Evolutionary conservation across 495 filamentous ascomycete species (phyloP), one percentile per base, ranked within the genome.

Genomic region (Lindgomyces ingoldianus): DNA sequence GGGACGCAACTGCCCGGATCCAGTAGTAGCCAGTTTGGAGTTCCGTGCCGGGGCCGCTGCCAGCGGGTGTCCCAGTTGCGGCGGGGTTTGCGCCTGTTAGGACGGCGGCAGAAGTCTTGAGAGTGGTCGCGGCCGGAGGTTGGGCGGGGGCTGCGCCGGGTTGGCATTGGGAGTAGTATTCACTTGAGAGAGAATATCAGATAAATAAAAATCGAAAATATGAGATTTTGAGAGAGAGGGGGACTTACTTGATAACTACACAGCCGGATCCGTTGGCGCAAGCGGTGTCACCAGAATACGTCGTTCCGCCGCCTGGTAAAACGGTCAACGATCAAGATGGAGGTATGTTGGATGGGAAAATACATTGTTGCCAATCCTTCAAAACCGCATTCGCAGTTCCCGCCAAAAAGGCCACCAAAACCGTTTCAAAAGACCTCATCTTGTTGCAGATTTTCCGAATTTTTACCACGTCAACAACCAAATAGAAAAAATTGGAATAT

Each of bases 1-100:
- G 85, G 1, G 78, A 57, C 30, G 74, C 80, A 0, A 87, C 85
- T 0, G 81, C 84, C 9, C 84, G 83, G 69, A 87, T 81, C 83
- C 83, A 87, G 76, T 78, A 80, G 62, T 83, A 84, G 4, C 80
- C 83, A 19, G 70, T 68, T 60, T 80, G 75, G 1, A 86, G 75
- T 0, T 76, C 81, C 10, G 73, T 70, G 1, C 77, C 76, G 0
- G 78, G 77, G 11, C 74, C 74, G 29, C 64, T 60, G 26, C 74
- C 74, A 9, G 68, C 64, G 18, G 70, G 55, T 10, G 42, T 53
- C 18, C 65, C 49, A 21, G 59, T 69, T 27, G 54, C 55, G 26
- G 57, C 57, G 27, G 68, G 65, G 11, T 72, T 53, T 39, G 33
- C 6, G 41, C 36, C 51, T 4, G 61, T 19, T 24, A 58, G 41